Base-by-base conservation (phyloP, 371 early-diverging fungal genomes). In the Saksenaea oblongispora region DNA sequence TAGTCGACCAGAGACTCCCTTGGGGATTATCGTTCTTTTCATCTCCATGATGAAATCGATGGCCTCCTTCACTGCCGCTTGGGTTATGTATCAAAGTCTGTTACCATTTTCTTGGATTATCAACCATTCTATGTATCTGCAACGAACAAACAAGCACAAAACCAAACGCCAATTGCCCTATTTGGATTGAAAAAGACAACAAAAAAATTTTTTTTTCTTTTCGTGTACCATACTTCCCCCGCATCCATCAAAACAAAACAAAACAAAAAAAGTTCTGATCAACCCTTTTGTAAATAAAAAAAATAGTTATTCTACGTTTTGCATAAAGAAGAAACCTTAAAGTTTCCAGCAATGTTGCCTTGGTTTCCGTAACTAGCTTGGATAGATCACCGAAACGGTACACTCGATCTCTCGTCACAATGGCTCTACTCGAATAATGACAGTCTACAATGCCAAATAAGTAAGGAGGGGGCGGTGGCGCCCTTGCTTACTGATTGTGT, bases 11-110 rank as follows among this genome's bases (percentile, higher is more conserved):
- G 51, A 47, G 22, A 24, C 51, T 22, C 51, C 51, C 8, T 14
- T 54, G 28, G 54, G 58, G 8, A 28, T 64, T 34, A 51, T 64
- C 13, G 18, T 64, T 7, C 47, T 59, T 4, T 24, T 64, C 5
- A 41, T 64, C 17, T 58, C 66, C n/a, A 51, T 66, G 27, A 27
- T 42, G 24, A 66, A 66, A 56, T 66, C 66, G 15, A 58, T 61
- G 34, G 61, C 66, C 10, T 61, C 66, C 18, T 27, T 66, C 18
- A 37, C 53, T 14, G 61, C 61, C 24, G 56, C 66, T 9, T 66
- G 66, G 66, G 44, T 66, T 44, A 44, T 66, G 56, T 66, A 66
- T 41, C 66, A 66, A 44, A 57, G 61, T 8, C 24, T 66, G n/a
- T 22, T 63, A 63, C 57, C 58, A 13, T 31, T 63, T n/a, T 28